Base-by-base conservation (phyloP, 1,284 basidiomycete genomes). In the Blastosporella zonata region DNA sequence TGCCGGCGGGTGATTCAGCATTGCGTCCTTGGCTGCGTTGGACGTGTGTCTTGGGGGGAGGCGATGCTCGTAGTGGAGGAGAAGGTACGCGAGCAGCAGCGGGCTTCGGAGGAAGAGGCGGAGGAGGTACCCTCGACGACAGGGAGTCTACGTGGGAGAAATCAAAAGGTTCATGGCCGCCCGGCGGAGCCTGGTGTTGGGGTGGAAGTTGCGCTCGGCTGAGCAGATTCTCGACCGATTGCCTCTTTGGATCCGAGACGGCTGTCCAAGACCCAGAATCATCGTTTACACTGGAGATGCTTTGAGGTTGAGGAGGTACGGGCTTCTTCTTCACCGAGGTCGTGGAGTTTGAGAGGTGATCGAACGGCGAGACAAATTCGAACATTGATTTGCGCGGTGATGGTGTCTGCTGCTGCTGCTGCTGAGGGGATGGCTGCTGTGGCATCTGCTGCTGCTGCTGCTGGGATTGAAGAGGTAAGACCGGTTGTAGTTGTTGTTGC, bases 281-380 rank as follows among this genome's bases (percentile, higher is more conserved):
- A 34, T 87, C 84, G 49, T 69, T 75, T 44, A 67, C 66, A 53
- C 71, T 76, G 17, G 76, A 71, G 9, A 70, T 58, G 38, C 66
- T 66, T 0, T 73, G 51, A 3, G 69, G 63, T 35, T 73, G 71
- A 20, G 68, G 75, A 20, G 69, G 75, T 3, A 73, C 72, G 10
- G 81, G 76, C 63, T 87, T 88, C 63, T 84, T 84, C 71, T 82
- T 82, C 46, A 77, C 64, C 6, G 70, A 58, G 34, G 69, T 55
- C 5, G 70, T 60, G 18, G 75, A 59, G 13, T 73, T 64, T 5
- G 77, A 70, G 23, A 91, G 73, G 10, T 87, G 86, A 58, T 91
- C 89, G 57, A 91, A 90, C 2, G 89, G 84, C 46, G 87, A 90
- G 47, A 85, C 75, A 54, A 88, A 91, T 42, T 90, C 86, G 58